These are phyloP conservation scores for Vigna hirtella DNA, from an alignment of 306 rosid genomes.

Conservation along the genomic window DNA sequence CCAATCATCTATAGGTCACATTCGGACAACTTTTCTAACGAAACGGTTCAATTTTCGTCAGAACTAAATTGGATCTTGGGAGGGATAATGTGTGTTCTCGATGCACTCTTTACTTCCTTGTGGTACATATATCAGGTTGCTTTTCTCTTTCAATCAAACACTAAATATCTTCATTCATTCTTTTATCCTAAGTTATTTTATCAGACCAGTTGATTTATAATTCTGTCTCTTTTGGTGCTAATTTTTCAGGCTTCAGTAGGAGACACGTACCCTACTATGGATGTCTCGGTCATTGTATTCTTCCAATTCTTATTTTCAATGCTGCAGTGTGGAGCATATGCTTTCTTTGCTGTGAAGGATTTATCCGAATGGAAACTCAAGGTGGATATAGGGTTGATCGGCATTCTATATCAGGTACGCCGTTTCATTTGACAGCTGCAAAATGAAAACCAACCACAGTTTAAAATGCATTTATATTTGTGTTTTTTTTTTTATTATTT, in stretches of 20 bases:
- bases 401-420: slow-evolving; percentile 45
- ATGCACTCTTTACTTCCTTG: slow-evolving; percentile 41
- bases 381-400: slow-evolving; percentile 45
- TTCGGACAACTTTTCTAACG: neutral
- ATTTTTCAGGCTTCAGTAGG: slow-evolving; percentile 49
- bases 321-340: slow-evolving; percentile 38
- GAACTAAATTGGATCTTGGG: slow-evolving; percentile 49
- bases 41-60: slow-evolving; percentile 29
- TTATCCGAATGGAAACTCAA: slow-evolving; percentile 48
- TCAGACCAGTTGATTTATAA: too few relatives aligned
- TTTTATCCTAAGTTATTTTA: too few relatives aligned
- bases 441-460: too few relatives aligned
- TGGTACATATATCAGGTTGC: slow-evolving; percentile 59
- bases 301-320: slow-evolving; percentile 44
- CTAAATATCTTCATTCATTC: too few relatives aligned
- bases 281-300: slow-evolving; percentile 32
- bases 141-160: neutral
- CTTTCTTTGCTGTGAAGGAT: slow-evolving; percentile 46
- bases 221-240: neutral
- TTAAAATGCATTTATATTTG: too few relatives aligned
- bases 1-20: slow-evolving; percentile 39
- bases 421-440: too few relatives aligned
- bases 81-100: slow-evolving; percentile 43
- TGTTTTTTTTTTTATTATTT: too few relatives aligned
- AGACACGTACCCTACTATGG: slow-evolving; percentile 45